phyloP scores from a whole-genome alignment of 257 asterid genomes.

The Cordia subcordata region DNA sequence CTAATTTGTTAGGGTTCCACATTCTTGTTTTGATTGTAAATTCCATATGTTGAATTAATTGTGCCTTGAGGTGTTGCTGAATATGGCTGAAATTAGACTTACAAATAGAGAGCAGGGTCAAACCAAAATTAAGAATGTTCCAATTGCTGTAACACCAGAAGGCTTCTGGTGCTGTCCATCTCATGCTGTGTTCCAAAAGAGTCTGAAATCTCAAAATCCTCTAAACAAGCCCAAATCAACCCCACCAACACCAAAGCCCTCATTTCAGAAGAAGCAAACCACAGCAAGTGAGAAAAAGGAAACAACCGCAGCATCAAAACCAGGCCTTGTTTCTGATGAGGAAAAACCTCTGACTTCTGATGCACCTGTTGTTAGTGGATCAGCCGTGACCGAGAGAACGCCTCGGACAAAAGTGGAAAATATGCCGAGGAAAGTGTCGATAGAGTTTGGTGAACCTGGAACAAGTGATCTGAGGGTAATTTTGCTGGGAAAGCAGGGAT shows the following conservation, averaged over 20 bases:
- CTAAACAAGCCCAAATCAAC: constrained; percentile 52
- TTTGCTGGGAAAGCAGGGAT: constrained; percentile 71
- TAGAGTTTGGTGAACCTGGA: constrained; percentile 93
- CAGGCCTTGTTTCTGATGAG: constrained; percentile 28
- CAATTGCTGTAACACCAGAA: constrained; percentile 94
- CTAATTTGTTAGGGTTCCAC: constrained; percentile 1
- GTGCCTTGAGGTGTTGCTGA: constrained; percentile 23
- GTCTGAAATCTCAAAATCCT: constrained; percentile 46
- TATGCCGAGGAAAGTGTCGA: constrained; percentile 61
- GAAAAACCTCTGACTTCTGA: constrained; percentile 35
- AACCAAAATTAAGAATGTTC: constrained; percentile 67
- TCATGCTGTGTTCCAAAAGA: constrained; percentile 77
- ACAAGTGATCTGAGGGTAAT: constrained; percentile 78
- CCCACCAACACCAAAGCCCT: constrained; percentile 23
- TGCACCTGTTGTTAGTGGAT: constrained; percentile 26
- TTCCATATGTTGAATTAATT: constrained; percentile 19
- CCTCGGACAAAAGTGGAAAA: constrained; percentile 51
- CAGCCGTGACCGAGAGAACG: constrained; percentile 33
- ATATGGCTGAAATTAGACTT: constrained; percentile 64
- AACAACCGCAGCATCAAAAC: constrained; percentile 25
- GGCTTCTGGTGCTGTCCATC: constrained; percentile 99
- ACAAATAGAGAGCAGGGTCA: constrained; percentile 65
- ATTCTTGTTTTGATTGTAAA: constrained; percentile 17
- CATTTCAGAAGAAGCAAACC: constrained; percentile 43
- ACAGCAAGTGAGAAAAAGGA: constrained; percentile 41